Percentiles rank a stretch among this genome's conserved stretches.
phyloP scores from a whole-genome alignment of 371 early-diverging fungal species.

The Syncephalis plumigaleata region DNA sequence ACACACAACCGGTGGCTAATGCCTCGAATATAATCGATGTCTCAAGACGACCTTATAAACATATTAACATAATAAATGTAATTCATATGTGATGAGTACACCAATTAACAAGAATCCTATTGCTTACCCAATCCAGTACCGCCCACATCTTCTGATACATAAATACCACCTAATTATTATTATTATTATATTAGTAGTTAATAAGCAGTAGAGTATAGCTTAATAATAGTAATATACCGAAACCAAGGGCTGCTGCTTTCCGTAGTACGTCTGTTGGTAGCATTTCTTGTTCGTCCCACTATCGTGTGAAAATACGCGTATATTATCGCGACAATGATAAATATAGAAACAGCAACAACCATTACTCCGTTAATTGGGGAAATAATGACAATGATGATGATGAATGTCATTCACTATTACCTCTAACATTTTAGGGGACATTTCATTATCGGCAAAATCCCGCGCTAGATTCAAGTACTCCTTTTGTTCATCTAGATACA shows the following conservation, averaged over 20 bases:
- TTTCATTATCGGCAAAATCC: conserved; percentile 26
- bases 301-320: neutral
- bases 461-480: conserved; percentile 22
- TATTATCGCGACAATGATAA: too few species aligned
- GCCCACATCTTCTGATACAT: conserved; percentile 20
- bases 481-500: conserved; percentile 15
- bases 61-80: neutral
- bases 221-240: conserved; percentile 17
- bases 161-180: conserved; percentile 6
- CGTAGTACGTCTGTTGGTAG: conserved; percentile 26
- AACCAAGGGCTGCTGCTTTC: conserved; percentile 33
- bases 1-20: conserved; percentile 27
- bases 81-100: too few species aligned
- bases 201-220: too few species aligned
- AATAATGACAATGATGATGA: too few species aligned
- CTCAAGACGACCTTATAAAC: conserved; percentile 15
- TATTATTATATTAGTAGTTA: neutral
- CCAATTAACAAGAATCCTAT: too few species aligned
- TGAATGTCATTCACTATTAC: too few species aligned
- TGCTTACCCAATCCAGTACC: conserved; percentile 18
- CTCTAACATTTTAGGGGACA: conserved; percentile 30
- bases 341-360: too few species aligned
- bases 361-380: too few species aligned
- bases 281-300: conserved; percentile 26
- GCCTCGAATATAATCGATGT: conserved; percentile 35